Percentiles rank a stretch among this genome's conserved stretches.
phyloP scores from a whole-genome alignment of 345 rosid genomes.

The Citrus australasica region DNA sequence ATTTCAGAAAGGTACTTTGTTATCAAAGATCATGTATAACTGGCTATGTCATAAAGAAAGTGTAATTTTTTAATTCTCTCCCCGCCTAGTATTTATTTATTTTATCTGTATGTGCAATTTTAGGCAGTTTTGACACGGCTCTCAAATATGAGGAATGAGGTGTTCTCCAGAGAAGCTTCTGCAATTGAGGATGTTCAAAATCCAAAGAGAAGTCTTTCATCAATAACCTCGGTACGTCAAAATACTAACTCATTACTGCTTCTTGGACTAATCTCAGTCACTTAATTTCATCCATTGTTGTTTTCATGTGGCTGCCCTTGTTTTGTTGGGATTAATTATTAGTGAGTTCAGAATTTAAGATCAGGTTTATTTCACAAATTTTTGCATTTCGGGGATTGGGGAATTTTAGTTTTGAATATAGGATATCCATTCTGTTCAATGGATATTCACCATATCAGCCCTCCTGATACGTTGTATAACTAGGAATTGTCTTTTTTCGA shows the following conservation, averaged over 20 bases:
- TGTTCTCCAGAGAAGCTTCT: slow-evolving; percentile 41
- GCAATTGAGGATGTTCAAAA: slow-evolving; percentile 47
- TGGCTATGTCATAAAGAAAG: background rate
- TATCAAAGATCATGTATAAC: background rate
- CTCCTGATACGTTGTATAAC: background rate
- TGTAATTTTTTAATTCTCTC: background rate
- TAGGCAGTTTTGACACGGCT: slow-evolving; percentile 61
- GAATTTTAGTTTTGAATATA: background rate
- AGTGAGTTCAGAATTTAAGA: background rate
- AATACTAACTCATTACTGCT: background rate
- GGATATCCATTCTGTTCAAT: background rate
- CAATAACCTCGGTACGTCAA: slow-evolving; percentile 33
- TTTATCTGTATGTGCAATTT: background rate
- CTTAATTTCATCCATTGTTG: background rate
- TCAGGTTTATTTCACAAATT: background rate
- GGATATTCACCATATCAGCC: background rate
- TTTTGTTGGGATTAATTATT: background rate
- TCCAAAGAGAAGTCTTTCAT: slow-evolving; percentile 35
- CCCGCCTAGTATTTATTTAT: too few species aligned
- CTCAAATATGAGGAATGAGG: slow-evolving; percentile 55
- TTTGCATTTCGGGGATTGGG: background rate
- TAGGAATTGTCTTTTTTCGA: background rate
- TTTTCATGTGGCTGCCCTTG: background rate
- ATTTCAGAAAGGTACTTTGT: slow-evolving; percentile 54
- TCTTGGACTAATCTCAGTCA: background rate